Conservation (phyloP, 306 rosid species). For the Vachellia collinsii region DNA sequence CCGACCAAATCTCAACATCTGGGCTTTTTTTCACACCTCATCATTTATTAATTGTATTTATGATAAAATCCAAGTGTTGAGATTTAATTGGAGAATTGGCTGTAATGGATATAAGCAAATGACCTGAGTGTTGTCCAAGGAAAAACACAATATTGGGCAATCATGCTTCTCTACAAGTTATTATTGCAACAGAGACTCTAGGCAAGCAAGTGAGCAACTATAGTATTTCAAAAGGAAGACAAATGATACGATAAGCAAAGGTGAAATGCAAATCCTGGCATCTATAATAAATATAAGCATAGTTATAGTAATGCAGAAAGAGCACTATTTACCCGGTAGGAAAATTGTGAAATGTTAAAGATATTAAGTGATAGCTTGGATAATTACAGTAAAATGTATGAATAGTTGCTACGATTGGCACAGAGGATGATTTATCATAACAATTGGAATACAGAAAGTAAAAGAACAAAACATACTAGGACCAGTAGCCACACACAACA, state of each 20-base stretch:
- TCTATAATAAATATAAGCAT: background rate
- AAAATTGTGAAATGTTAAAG: background rate
- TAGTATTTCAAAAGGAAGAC: background rate
- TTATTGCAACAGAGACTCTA: background rate
- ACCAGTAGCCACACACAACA: background rate
- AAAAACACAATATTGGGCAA: background rate
- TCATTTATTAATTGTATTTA: too few species aligned
- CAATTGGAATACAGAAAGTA: slow-evolving; percentile 2
- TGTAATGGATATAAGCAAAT: background rate
- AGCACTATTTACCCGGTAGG: background rate
- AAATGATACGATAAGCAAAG: background rate
- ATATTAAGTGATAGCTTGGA: background rate
- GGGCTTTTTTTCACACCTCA: background rate
- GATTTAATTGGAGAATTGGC: background rate
- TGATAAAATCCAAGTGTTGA: background rate
- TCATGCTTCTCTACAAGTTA: background rate
- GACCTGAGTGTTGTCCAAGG: background rate
- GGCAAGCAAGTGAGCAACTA: slow-evolving; percentile 4
- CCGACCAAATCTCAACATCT: background rate
- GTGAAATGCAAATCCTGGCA: background rate
- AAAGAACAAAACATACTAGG: background rate
- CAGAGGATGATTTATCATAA: slow-evolving; percentile 15
- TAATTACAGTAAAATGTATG: slow-evolving; percentile 19
- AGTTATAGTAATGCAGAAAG: background rate
- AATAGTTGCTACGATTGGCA: slow-evolving; percentile 16